Evolutionary conservation across 257 asterid genomes (phyloP).

Genomic region (Solanum lycopersicoides): DNA sequence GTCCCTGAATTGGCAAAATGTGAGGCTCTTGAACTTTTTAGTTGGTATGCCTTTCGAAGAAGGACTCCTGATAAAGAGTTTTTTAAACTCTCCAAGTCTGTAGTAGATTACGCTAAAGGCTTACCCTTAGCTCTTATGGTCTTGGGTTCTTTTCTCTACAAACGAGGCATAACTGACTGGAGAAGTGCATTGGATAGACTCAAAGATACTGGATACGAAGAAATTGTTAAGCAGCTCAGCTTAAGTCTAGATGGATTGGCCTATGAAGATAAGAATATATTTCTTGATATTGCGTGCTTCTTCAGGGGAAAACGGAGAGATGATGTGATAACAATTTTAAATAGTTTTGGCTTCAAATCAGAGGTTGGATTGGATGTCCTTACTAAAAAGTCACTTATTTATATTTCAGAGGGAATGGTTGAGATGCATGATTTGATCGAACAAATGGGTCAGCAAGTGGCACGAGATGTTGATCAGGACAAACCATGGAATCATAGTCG

Average conservation of each 20-base stretch:
- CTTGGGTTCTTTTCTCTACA: neutral
- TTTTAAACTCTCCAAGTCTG: neutral
- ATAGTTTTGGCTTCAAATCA: neutral
- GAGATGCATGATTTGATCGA: neutral
- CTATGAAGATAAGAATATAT: neutral
- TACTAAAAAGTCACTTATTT: neutral
- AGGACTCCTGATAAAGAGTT: neutral
- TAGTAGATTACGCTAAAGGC: neutral
- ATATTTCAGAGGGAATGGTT: neutral
- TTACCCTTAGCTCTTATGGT: neutral
- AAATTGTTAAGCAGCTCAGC: neutral
- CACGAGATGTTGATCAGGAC: neutral
- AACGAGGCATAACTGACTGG: neutral
- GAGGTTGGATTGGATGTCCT: neutral
- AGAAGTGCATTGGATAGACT: neutral
- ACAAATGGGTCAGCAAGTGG: neutral
- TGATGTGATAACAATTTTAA: neutral
- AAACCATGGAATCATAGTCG: neutral
- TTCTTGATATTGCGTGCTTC: slow-evolving; percentile 1
- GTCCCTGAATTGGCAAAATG: neutral
- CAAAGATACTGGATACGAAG: neutral
- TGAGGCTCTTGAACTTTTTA: slow-evolving; percentile 1
- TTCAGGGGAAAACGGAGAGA: neutral
- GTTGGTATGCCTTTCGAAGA: neutral
- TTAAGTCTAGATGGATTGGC: neutral